phyloP scores from a whole-genome alignment of 768 basidiomycete genomes.

The Paxillus ammoniavirescens region DNA sequence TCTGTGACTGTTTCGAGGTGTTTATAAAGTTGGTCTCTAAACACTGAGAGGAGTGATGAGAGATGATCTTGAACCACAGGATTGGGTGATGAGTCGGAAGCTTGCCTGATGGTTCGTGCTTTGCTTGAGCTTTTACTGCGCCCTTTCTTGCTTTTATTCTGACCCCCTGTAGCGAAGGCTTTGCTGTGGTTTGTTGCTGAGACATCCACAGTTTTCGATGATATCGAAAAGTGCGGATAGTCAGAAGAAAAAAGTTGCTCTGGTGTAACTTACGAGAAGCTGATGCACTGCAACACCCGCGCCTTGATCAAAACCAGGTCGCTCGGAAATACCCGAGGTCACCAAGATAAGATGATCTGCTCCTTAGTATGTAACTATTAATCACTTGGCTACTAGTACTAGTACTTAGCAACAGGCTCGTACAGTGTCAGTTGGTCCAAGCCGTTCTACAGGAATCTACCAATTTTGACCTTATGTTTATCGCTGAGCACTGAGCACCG shows the following conservation, averaged over 20 bases:
- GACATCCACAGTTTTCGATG: constrained; percentile 77
- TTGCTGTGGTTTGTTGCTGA: constrained; percentile 80
- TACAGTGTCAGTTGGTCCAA: no score
- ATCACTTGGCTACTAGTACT: no score
- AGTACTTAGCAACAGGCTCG: no score
- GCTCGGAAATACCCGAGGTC: constrained; percentile 25
- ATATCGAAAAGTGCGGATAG: constrained; percentile 29
- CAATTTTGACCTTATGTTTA: not conserved
- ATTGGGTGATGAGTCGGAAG: not conserved
- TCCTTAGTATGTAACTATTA: no score
- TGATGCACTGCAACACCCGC: not conserved
- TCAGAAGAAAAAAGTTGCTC: constrained; percentile 9
- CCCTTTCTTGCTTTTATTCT: constrained; percentile 92
- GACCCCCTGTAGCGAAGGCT: constrained; percentile 92
- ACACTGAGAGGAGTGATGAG: constrained; percentile 50
- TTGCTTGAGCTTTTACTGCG: constrained; percentile 88
- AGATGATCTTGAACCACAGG: not conserved
- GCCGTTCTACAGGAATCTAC: not conserved
- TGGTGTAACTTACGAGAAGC: not conserved
- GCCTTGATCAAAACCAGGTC: not conserved
- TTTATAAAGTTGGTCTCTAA: constrained; percentile 91
- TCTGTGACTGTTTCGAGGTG: constrained; percentile 80
- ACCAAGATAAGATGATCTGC: no score
- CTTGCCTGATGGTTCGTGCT: constrained; percentile 83
- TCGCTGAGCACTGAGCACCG: no score